Percentiles rank a stretch among this genome's conserved stretches.
These are phyloP conservation scores for Halenospora varia DNA, from an alignment of 495 filamentous ascomycete genomes.

Conservation along the genomic window DNA sequence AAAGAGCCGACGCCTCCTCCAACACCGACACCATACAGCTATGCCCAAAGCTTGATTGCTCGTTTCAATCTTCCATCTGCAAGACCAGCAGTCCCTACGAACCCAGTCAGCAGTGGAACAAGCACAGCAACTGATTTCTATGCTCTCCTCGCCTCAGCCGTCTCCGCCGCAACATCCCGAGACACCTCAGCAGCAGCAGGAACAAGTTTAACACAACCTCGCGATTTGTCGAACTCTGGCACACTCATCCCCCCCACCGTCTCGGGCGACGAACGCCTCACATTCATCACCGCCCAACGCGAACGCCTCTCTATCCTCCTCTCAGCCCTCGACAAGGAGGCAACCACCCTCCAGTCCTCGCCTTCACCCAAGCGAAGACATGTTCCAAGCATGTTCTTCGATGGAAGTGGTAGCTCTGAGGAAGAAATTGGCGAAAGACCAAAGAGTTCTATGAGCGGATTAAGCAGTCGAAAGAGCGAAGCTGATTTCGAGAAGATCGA, in stretches of 20 bases:
- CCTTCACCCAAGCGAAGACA: slow-evolving; percentile 3
- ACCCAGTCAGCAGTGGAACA: slow-evolving; percentile 31
- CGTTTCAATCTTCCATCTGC: slow-evolving; percentile 77
- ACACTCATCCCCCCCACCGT: slow-evolving; percentile 66
- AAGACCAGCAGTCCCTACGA: slow-evolving; percentile 33
- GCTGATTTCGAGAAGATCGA: slow-evolving; percentile 83
- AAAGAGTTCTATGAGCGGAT: slow-evolving; percentile 42
- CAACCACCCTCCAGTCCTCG: slow-evolving; percentile 30
- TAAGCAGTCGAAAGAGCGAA: slow-evolving; percentile 32
- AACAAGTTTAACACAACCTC: background rate
- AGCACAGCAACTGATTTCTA: slow-evolving; percentile 63
- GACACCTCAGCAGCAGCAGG: slow-evolving; percentile 7
- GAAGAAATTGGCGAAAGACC: slow-evolving; percentile 28
- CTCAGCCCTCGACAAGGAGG: slow-evolving; percentile 71
- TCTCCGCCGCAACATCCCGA: slow-evolving; percentile 38
- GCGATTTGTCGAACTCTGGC: slow-evolving; percentile 50
- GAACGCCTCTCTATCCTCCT: slow-evolving; percentile 68
- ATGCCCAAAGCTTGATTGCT: slow-evolving; percentile 76
- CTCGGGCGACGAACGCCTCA: slow-evolving; percentile 56
- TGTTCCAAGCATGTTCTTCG: slow-evolving; percentile 17
- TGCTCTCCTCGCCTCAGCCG: slow-evolving; percentile 66
- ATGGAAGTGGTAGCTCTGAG: slow-evolving; percentile 20
- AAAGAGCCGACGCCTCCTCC: slow-evolving; percentile 45
- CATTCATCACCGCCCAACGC: slow-evolving; percentile 67
- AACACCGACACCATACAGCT: slow-evolving; percentile 45